Percentiles rank a stretch among this genome's conserved stretches.
These are phyloP conservation scores for Leccinum fallax DNA, from an alignment of 1,284 basidiomycete species.

Conservation along the genomic window DNA sequence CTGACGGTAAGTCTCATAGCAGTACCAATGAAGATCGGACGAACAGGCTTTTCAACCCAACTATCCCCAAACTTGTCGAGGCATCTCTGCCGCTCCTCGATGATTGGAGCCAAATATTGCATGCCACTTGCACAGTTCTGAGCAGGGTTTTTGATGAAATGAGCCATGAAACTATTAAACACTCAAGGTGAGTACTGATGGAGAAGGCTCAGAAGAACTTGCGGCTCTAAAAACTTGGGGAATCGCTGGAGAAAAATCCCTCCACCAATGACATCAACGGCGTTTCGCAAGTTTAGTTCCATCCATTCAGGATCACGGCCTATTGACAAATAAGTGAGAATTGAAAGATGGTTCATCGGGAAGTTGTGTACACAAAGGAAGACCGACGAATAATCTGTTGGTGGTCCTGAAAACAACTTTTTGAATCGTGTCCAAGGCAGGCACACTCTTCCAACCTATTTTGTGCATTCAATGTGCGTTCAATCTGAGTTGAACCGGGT, in stretches of 20 bases:
- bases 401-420: conserved; percentile 37
- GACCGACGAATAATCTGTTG: conserved; percentile 44
- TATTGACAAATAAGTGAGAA: conserved; percentile 17
- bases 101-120: conserved; percentile 38
- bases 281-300: conserved; percentile 37
- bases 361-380: conserved; percentile 39
- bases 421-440: conserved; percentile 19
- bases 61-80: conserved; percentile 37
- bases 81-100: conserved; percentile 39
- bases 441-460: conserved; percentile 36
- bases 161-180: background rate
- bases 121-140: conserved; percentile 9
- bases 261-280: conserved; percentile 35
- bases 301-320: conserved; percentile 44
- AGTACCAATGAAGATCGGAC: conserved; percentile 5
- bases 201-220: conserved; percentile 8
- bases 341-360: too few species aligned
- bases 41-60: conserved; percentile 43
- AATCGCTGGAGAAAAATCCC: conserved; percentile 35
- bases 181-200: background rate
- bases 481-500: background rate
- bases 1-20: background rate
- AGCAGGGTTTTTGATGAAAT: conserved; percentile 27
- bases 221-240: conserved; percentile 43
- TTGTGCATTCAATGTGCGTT: background rate